Base-by-base conservation (phyloP, 2,329 filamentous ascomycete genomes). In the Xylariaceae sp. region DNA sequence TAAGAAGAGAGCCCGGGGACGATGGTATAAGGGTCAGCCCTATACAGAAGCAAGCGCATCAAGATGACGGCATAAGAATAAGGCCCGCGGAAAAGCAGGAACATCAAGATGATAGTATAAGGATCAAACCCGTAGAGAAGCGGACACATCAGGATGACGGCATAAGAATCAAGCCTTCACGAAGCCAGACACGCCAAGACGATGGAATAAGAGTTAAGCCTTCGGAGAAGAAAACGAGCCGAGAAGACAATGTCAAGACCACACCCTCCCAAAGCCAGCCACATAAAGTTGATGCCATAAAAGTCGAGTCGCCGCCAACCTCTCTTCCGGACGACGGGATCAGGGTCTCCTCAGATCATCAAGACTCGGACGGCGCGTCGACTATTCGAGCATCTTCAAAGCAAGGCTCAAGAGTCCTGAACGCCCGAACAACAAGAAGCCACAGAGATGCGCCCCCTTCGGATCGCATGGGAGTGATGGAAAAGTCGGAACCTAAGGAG, bases 401-500 rank as follows among this genome's bases (percentile, higher is more conserved):
- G 19, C 66, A 61, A n/a, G 60, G 62, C 43, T 72, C 69, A 6
- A 65, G 50, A 12, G 63, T 66, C 26, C 59, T 54, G 53, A 66
- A 66, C 42, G 60, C 56, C 40, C 61, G 56, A 18, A 44, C 44
- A 40, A 63, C 60, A 3, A 64, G 61, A 43, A 26, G 55, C n/a
- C 59, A 57, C 20, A 66, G 65, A 40, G 63, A 63, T 14, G 56
- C 56, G 50, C 64, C 67, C 20, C 66, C 62, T 29, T 69, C 70
- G 2, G 68, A 70, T 2, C 64, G 63, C 20, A 72, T 70, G 48
- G 70, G 72, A 32, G 66, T 67, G 44, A 63, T 69, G 16, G 73
- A 78, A 55, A 72, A 79, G 5, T 46, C 66, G 1, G 73, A 74
- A 18, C 72, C 75, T 2, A 64, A 73, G 12, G 56, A 45, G n/a